These are phyloP conservation scores for Fagus crenata DNA, from an alignment of 306 rosid species.

Conservation along the genomic window DNA sequence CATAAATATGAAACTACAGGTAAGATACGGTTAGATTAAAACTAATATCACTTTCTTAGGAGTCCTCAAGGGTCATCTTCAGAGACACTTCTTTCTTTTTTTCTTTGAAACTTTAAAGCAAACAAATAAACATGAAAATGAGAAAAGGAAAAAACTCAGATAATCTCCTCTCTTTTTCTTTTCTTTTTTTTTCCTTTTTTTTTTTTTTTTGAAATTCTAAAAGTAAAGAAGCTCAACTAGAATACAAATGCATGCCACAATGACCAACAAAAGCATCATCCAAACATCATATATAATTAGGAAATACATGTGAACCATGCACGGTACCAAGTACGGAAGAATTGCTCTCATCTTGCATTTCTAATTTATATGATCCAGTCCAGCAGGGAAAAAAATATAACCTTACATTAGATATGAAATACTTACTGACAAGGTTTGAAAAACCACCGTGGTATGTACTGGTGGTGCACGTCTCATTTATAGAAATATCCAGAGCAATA, in stretches of 20 bases:
- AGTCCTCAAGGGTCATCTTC: background rate
- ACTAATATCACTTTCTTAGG: constrained; percentile 3
- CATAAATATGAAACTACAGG: background rate
- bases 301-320: background rate
- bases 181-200: no score
- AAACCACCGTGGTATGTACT: no score
- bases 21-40: background rate
- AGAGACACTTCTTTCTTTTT: no score
- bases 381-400: background rate
- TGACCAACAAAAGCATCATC: background rate
- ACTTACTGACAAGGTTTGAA: constrained; percentile 39
- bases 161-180: no score
- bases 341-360: background rate
- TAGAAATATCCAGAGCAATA: no score
- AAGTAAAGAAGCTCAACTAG: background rate
- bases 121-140: background rate
- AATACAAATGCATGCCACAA: constrained; percentile 1
- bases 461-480: no score
- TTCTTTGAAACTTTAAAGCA: no score
- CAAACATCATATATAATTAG: no score
- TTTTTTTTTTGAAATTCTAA: background rate
- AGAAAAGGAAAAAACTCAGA: background rate
- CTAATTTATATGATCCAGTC: background rate
- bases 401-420: constrained; percentile 19
- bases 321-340: background rate